Conservation (phyloP, 2,329 filamentous ascomycete species). For the Cercospora sp. region DNA sequence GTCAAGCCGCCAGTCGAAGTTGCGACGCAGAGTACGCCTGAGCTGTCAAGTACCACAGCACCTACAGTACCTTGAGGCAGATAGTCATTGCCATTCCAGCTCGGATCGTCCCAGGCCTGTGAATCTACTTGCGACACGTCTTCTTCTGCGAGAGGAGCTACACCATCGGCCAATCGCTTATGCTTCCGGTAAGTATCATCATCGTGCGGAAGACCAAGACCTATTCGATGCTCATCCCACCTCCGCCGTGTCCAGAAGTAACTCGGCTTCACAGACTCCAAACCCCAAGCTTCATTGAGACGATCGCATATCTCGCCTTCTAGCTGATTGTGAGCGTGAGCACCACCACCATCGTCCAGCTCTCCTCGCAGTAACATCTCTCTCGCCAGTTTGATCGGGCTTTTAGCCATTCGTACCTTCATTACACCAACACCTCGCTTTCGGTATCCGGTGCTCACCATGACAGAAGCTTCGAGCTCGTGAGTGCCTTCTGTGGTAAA, state of each 20-base stretch:
- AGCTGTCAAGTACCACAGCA: slow-evolving; percentile 75
- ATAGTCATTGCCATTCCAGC: slow-evolving; percentile 64
- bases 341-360: slow-evolving; percentile 58
- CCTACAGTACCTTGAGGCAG: slow-evolving; percentile 83
- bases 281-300: slow-evolving; percentile 66
- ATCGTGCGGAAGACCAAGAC: slow-evolving; percentile 49
- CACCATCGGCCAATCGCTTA: slow-evolving; percentile 40
- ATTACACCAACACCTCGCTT: slow-evolving; percentile 80
- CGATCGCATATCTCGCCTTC: slow-evolving; percentile 67
- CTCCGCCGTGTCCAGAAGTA: slow-evolving; percentile 79
- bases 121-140: neutral
- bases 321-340: slow-evolving; percentile 69
- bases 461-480: slow-evolving; percentile 83
- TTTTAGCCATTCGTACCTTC: slow-evolving; percentile 70
- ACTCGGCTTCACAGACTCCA: slow-evolving; percentile 65
- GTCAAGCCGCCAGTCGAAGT: slow-evolving; percentile 76
- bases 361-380: slow-evolving; percentile 70
- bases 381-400: slow-evolving; percentile 73
- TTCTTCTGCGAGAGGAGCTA: neutral
- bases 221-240: slow-evolving; percentile 75
- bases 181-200: slow-evolving; percentile 45
- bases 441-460: slow-evolving; percentile 71
- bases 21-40: slow-evolving; percentile 69
- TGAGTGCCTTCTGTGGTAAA: slow-evolving; percentile 81
- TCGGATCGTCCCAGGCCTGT: neutral